phyloP scores from a whole-genome alignment of 805 yeast genomes.

The Yarrowia yakushimensis region DNA sequence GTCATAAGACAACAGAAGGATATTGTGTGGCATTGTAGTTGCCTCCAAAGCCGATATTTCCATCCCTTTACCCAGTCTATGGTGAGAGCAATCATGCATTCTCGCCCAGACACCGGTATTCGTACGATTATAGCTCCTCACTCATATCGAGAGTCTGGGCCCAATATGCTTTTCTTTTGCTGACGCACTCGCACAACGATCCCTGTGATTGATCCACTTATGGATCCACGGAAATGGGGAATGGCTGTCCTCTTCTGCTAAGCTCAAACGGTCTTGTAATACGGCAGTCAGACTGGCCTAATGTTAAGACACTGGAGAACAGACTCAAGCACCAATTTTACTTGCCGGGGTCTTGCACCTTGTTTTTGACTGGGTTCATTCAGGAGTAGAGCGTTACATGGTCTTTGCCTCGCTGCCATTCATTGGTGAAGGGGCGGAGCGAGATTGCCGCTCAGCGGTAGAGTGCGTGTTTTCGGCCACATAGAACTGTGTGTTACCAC shows the following conservation, averaged over 20 bases:
- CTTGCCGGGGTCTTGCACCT: background rate
- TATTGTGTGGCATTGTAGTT: background rate
- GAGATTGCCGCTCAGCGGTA: background rate
- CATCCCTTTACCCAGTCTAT: background rate
- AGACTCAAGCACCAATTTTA: background rate
- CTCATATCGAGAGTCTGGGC: too few species aligned
- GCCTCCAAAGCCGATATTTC: slow-evolving; percentile 15
- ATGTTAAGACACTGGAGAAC: background rate
- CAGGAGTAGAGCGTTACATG: too few species aligned
- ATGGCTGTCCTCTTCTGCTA: background rate
- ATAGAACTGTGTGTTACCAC: too few species aligned
- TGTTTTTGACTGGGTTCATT: background rate
- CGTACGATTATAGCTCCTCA: too few species aligned
- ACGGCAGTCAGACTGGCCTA: background rate
- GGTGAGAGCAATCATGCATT: too few species aligned
- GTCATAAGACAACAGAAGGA: background rate
- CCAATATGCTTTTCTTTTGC: background rate
- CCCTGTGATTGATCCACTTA: background rate
- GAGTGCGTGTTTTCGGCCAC: too few species aligned
- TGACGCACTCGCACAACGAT: background rate
- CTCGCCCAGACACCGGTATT: too few species aligned
- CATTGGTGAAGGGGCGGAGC: too few species aligned
- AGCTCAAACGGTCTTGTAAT: slow-evolving; percentile 8
- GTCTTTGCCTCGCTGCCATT: too few species aligned
- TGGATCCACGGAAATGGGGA: too few species aligned